A percentile compares a stretch with the other conserved stretches of the same genome.
These are phyloP conservation scores for Trichoderma parareesei DNA, from an alignment of 495 filamentous ascomycete species.

Conservation along the genomic window DNA sequence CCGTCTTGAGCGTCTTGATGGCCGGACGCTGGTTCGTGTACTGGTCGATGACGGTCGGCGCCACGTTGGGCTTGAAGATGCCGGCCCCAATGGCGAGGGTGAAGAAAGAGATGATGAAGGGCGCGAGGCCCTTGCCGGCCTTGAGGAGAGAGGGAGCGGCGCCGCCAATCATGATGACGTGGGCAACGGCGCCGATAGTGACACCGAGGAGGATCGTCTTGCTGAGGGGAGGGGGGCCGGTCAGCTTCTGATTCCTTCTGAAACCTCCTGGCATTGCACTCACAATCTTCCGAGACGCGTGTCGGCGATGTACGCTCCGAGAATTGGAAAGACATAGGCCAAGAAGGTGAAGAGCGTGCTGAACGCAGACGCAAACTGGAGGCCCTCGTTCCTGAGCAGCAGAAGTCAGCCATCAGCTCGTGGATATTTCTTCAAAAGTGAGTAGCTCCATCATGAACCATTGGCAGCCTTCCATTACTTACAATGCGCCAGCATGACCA, in stretches of 20 bases:
- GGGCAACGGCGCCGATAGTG: conserved; percentile 35
- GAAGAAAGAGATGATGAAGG: conserved; percentile 54
- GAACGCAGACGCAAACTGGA: conserved; percentile 41
- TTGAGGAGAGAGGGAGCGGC: conserved; percentile 55
- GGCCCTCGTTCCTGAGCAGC: not conserved
- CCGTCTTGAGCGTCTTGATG: conserved; percentile 33
- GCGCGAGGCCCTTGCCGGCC: conserved; percentile 39
- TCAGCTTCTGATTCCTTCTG: not conserved
- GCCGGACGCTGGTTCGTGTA: conserved; percentile 31
- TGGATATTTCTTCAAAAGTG: not conserved
- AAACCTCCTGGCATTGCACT: conserved; percentile 27
- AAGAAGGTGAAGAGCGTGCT: conserved; percentile 68
- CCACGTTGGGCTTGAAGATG: conserved; percentile 57
- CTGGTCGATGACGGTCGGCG: conserved; percentile 53
- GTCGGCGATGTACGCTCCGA: conserved; percentile 64
- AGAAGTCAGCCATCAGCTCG: not conserved
- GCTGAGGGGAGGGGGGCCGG: conserved; percentile 31
- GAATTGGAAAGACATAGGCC: conserved; percentile 62
- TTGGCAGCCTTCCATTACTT: not conserved
- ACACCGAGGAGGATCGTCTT: conserved; percentile 49
- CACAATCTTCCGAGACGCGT: conserved; percentile 54
- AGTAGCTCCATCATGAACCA: no score
- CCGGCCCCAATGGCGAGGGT: conserved; percentile 60
- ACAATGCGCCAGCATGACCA: conserved; percentile 50
- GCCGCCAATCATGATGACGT: conserved; percentile 55